Base-by-base conservation (phyloP, 306 rosid genomes). In the Acacia confusa region DNA sequence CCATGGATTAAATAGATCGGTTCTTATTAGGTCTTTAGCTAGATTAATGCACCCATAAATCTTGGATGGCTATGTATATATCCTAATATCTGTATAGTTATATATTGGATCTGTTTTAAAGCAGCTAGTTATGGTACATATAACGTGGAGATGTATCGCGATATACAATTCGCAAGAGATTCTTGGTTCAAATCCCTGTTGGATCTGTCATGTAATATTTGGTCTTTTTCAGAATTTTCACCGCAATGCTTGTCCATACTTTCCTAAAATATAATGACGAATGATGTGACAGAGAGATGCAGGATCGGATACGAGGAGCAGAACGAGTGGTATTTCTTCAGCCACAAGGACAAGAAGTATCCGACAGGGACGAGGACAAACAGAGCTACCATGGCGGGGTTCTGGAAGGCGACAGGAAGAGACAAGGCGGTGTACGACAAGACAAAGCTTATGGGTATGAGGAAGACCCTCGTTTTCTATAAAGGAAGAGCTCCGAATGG, bases 401-500 rank as follows among this genome's bases (percentile, higher is more conserved):
- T 77, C 73, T 77, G 80, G 80, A 77, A 77, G 63, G 80, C 80
- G 4, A 77, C 72, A 19, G 72, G 72, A 30, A 64, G 80, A 61
- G 80, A 77, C 47, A 77, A 77, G 47, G 60, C 72, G 0, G 70
- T 77, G 32, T 77, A 64, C 32, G 57, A 61, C 14, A 64, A 48
- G 45, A 17, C 45, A 6, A 63, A 45, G 19, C 57, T 44, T 6
- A 64, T 64, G 6, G 80, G 80, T 4, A 44, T 77, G 80, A 64
- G 80, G 72, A 77, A 77, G n/a, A 77, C 80, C n/a, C 80, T 77
- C 9, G 80, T 77, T 27, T 77, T 77, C 63, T 77, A 77, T 73
- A 77, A 43, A 44, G 80, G 80, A 20, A 63, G 80, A 19, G 80
- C 80, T 15, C 80, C 80, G 0, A 63, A 77, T 28, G 80, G 80